Base-by-base conservation (phyloP, 140 eudicot genomes). In the Flaveria floridana region DNA sequence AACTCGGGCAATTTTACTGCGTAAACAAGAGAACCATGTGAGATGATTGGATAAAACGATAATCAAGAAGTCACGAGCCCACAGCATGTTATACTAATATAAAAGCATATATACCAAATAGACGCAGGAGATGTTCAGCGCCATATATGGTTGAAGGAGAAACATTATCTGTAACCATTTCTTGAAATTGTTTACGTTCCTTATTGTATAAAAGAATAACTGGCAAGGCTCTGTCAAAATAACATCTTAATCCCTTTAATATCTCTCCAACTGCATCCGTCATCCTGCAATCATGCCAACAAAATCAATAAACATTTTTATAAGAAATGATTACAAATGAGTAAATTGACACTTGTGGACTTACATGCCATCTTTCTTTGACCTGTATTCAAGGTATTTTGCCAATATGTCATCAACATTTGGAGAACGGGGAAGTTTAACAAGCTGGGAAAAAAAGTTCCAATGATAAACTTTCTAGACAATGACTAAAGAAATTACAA, bases 41-140 rank as follows among this genome's bases (percentile, higher is more conserved):
- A 70, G 51, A 80, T 53, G 10, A 14, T 20, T 19, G 16, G 41
- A 30, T 41, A 55, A 78, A 59, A 37, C 37, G 30, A 20, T 50
- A 62, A 39, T 8, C 8, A 44, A 19, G 8, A 34, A 12, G 20
- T 14, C 7, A 55, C 13, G 1, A 19, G 6, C 13, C 28, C 26
- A 7, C 13, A 20, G 13, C 26, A 4, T 13, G 26, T 16, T 14
- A 16, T 12, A 23, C 13, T n/a, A 39, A 69, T 23, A 23, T 30
- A 30, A 30, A 58, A 16, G 68, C 76, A 67, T 84, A 53, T 86
- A 93, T 90, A 93, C 99, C 99, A 81, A 93, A 93, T 47, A 93
- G 94, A 57, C 99, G 97, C 71, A 94, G 61, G 18, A 94, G 88
- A 90, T 94, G 99, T 78, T 94, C 97, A 61, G 99, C 97, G 53